Conservation (phyloP, 441 rosid genomes). For the Brassica hybrid region DNA sequence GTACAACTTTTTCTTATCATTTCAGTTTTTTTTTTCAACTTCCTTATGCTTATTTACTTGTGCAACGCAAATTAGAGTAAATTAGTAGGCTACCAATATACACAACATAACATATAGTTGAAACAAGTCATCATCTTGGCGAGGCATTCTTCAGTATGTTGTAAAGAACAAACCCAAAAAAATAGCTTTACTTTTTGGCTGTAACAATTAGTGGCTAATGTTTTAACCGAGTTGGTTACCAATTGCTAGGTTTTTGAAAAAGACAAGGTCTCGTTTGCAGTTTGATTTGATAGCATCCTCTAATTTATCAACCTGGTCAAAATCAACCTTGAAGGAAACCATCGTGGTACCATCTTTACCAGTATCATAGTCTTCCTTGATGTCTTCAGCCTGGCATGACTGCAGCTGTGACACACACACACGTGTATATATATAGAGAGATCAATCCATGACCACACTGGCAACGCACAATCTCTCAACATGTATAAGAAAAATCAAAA, state of each 20-base stretch:
- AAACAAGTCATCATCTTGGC: background rate
- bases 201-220: background rate
- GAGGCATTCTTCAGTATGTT: background rate
- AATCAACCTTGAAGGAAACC: conserved; percentile 87
- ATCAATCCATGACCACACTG: conserved; percentile 6
- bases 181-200: conserved; percentile 2
- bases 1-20: conserved; percentile 2
- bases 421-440: background rate
- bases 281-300: conserved; percentile 74
- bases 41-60: background rate
- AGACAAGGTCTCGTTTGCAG: conserved; percentile 72
- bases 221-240: conserved; percentile 4
- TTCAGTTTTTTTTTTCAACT: background rate
- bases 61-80: conserved; percentile 1
- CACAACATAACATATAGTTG: background rate
- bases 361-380: conserved; percentile 87
- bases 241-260: conserved; percentile 56
- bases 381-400: conserved; percentile 72
- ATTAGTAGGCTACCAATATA: conserved; percentile 10
- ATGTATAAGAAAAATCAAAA: background rate
- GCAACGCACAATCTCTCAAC: conserved; percentile 4
- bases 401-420: conserved; percentile 56
- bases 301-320: conserved; percentile 68
- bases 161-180: background rate
- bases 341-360: conserved; percentile 84